Evolutionary conservation across 805 yeast genomes (phyloP), one percentile per base, ranked within the genome.

Genomic region (Metschnikowia hibisci): DNA sequence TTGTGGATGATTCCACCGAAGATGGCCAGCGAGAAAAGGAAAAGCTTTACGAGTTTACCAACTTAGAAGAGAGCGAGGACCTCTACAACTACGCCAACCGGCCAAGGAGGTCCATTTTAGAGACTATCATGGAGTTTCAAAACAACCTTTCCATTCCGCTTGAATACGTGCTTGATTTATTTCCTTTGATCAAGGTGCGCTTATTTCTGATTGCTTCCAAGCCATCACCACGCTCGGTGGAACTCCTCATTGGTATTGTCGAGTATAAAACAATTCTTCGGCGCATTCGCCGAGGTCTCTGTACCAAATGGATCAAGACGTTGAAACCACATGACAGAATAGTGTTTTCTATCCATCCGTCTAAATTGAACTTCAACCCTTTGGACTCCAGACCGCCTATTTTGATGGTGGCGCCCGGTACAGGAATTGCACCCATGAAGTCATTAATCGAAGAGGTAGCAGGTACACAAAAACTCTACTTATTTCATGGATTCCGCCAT

Each of bases 401-500:
- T 20, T 64, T 93, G 3, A 69, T 91, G 76, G 73, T 91, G 4
- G 84, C 91, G 1, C 95, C 99, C 0, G 99, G 99, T 3, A 95
- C 98, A 0, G 99, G 99, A 2, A 71, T 93, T 9, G 99, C 99
- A 0, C 99, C 99, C 2, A 80, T 91, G 76, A 78, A 87, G 55
- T 76, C 87, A 1, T 56, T 90, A 32, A 73, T 91, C 11, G 77
- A 77, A 33, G 55, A 69, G 1, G 53, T 61, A 3, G 45, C 61
- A 14, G 53, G 52, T 1, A 34, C 44, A 1, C 67, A 66, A 22
- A 59, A 62, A 1, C 55, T 84, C 32, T 64, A 73, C 33, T 61
- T 91, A 22, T 87, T 90, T 53, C 78, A 79, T 47, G 99, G 98
- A 2, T 84, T 84, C 62, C 67, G 98, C 44, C 71, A 62, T 53